A percentile compares a stretch with the other conserved stretches of the same genome.
Evolutionary conservation across 306 rosid genomes (phyloP).

Genomic region (Rosa chinensis): DNA sequence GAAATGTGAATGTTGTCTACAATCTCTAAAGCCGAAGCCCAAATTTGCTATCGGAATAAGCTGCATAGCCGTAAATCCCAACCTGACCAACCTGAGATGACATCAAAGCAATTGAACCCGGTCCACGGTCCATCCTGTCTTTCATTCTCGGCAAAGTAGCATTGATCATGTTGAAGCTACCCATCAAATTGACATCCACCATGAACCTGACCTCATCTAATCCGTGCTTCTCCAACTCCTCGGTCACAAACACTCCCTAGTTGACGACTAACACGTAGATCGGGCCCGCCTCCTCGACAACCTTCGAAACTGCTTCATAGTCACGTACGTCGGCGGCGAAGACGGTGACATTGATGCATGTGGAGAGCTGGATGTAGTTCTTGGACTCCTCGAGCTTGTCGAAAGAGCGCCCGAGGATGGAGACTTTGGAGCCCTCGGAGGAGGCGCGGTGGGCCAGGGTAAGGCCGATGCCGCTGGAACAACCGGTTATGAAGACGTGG

Average conservation of each 20-base stretch:
- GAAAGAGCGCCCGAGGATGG: slow-evolving; percentile 76
- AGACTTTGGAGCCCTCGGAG: slow-evolving; percentile 73
- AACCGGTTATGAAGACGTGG: slow-evolving; percentile 92
- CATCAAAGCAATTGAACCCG: too few relatives aligned
- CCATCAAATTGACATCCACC: too few relatives aligned
- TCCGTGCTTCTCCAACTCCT: slow-evolving; percentile 70
- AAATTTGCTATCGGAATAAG: too few relatives aligned
- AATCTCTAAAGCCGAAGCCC: too few relatives aligned
- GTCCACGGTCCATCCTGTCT: too few relatives aligned
- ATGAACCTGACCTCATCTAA: slow-evolving; percentile 76
- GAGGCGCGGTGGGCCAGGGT: slow-evolving; percentile 91
- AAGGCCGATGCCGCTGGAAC: slow-evolving; percentile 95
- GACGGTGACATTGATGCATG: slow-evolving; percentile 63
- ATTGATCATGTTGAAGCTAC: too few relatives aligned
- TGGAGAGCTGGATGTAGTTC: slow-evolving; percentile 49
- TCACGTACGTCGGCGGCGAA: slow-evolving; percentile 84
- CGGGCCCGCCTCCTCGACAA: slow-evolving; percentile 65
- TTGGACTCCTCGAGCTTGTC: slow-evolving; percentile 69
- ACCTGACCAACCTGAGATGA: too few relatives aligned
- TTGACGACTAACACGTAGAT: slow-evolving; percentile 72
- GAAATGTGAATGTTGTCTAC: too few relatives aligned
- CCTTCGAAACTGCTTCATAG: slow-evolving; percentile 55
- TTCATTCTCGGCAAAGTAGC: too few relatives aligned
- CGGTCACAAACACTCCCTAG: slow-evolving; percentile 71
- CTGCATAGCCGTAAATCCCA: too few relatives aligned